Conservation (phyloP, 352 stramenopile genomes). For the Lagenidium giganteum region DNA sequence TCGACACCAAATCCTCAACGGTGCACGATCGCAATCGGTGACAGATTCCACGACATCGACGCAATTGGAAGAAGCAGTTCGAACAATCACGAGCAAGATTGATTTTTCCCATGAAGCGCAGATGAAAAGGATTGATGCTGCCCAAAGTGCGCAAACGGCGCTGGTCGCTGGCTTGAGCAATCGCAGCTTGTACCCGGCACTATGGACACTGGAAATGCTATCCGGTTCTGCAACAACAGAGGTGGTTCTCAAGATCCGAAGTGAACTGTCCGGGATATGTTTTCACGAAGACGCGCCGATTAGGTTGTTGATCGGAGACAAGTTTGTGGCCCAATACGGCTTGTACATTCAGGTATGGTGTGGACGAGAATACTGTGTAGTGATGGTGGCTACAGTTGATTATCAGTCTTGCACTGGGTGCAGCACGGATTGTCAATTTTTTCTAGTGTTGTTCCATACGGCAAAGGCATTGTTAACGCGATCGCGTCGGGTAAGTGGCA, state of each 20-base stretch:
- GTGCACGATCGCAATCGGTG: no score
- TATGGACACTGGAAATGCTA: slow-evolving; percentile 10
- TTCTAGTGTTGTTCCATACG: background rate
- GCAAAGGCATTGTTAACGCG: slow-evolving; percentile 1
- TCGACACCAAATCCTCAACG: background rate
- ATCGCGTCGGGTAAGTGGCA: background rate
- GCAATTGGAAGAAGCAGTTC: no score
- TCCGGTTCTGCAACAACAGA: no score
- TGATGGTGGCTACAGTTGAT: no score
- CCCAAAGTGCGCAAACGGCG: background rate
- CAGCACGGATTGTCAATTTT: slow-evolving; percentile 6
- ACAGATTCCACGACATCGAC: no score
- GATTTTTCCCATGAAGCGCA: no score
- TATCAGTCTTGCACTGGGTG: background rate
- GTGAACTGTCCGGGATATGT: slow-evolving; percentile 6
- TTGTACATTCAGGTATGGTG: slow-evolving; percentile 7
- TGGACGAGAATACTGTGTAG: no score
- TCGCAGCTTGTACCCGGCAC: slow-evolving; percentile 4
- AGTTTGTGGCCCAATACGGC: slow-evolving; percentile 5
- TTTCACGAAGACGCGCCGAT: slow-evolving; percentile 9
- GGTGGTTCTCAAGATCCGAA: slow-evolving; percentile 2
- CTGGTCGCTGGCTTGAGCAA: background rate
- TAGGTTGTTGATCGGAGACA: background rate
- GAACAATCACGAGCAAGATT: no score
- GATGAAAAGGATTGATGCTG: no score